Evolutionary conservation across 2,329 filamentous ascomycete species (phyloP).

Genomic region (Daldinia sp.): DNA sequence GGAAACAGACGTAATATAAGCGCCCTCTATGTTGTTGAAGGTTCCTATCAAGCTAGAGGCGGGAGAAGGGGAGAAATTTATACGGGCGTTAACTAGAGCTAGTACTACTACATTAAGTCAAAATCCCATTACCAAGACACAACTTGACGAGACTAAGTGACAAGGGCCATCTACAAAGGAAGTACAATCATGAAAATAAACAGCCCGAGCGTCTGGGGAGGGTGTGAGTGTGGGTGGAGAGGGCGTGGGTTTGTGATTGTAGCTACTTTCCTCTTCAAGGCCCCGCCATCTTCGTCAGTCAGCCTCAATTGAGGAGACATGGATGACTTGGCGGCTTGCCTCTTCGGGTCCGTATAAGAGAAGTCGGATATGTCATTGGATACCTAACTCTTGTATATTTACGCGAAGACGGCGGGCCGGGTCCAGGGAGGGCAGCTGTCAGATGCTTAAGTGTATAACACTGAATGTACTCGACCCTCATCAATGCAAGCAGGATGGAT

Average conservation of each 20-base stretch:
- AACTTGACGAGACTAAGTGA: conserved; percentile 34
- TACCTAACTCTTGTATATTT: conserved; percentile 6
- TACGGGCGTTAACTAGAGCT: conserved; percentile 29
- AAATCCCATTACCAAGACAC: conserved; percentile 28
- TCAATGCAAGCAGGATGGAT: conserved; percentile 17
- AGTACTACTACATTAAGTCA: conserved; percentile 31
- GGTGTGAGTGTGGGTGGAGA: conserved; percentile 44
- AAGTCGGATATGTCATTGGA: conserved; percentile 28
- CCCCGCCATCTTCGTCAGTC: conserved; percentile 42
- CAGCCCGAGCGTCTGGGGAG: conserved; percentile 43
- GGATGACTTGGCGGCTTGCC: conserved; percentile 37
- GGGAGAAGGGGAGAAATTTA: conserved; percentile 39
- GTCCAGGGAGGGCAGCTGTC: conserved; percentile 18
- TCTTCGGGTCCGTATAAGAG: conserved; percentile 26
- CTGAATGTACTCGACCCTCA: conserved; percentile 4
- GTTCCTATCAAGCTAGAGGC: conserved; percentile 14
- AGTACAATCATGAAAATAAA: conserved; percentile 35
- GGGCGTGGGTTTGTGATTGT: conserved; percentile 36
- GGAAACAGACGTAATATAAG: conserved; percentile 11
- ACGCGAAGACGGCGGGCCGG: conserved; percentile 32
- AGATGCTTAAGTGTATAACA: conserved; percentile 20
- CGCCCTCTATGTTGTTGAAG: conserved; percentile 20
- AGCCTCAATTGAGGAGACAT: conserved; percentile 41
- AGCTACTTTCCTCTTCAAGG: conserved; percentile 39
- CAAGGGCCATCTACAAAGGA: conserved; percentile 36